Evolutionary conservation across 352 stramenopile genomes (phyloP), one percentile per base, ranked within the genome.

Genomic region (Phytophthora sansomeana): DNA sequence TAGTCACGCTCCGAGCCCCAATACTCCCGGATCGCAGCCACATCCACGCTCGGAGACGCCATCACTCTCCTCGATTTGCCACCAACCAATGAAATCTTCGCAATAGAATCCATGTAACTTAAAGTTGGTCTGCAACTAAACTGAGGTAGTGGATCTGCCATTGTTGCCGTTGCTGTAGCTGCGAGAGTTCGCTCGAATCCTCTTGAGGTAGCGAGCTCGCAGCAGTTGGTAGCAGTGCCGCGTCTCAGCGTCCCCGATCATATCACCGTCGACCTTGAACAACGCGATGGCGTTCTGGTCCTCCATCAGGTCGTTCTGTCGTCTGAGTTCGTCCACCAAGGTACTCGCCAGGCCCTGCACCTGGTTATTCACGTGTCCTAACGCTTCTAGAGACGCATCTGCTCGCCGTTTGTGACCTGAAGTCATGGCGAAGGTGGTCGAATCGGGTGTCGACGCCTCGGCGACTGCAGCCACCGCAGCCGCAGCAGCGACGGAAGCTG

Each of bases 271-370:
- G 16, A 87, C 47, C 17, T 77, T 78, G 17, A 93, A 81, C 5
- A 93, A 59, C 28, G 83, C 64, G 44, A 93, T 89, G 24, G 81
- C 72, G 41, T 93, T 93, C 63, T 89, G 81, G 28, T 93, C 85
- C 54, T 92, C 85, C 24, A 93, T 64, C 28, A 93, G 52, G 30
- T 90, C 79, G 30, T 88, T 92, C 16, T 85, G 78, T 17, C 80
- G 78, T 44, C 74, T 67, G 29, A 93, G 67, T 60, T 91, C 78
- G 24, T 84, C 74, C 16, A 83, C 66, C 44, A 90, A 69, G 11
- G 65, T 54, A 16, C 50, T 71, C 3, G 77, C 74, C 8, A 86
- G 29, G 16, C 57, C 67, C 11, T 66, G 67, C 4, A 80, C 41
- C 35, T 82, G 69, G 9, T 24, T 14, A 8, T 39, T 41, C 5